phyloP scores from a whole-genome alignment of 2,329 filamentous ascomycete species.

The Botrytis hyacinthi region DNA sequence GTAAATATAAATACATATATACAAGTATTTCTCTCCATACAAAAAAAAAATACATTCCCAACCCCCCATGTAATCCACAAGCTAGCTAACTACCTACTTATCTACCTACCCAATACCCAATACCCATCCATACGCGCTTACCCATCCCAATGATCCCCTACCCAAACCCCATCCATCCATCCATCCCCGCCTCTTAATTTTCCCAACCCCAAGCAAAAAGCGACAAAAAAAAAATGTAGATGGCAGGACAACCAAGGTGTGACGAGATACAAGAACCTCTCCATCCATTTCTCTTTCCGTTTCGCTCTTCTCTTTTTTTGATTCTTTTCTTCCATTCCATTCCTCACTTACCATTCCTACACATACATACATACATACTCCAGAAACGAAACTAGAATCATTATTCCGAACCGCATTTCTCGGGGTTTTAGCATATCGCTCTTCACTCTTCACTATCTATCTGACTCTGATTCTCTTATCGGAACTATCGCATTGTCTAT shows the following conservation, averaged over 20 bases:
- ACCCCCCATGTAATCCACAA: neutral
- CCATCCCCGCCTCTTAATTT: conserved; percentile 12
- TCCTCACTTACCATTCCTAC: neutral
- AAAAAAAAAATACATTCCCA: neutral
- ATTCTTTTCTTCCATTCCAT: conserved; percentile 8
- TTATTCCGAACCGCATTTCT: neutral
- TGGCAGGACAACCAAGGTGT: conserved; percentile 25
- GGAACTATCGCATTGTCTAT: neutral
- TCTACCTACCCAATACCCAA: neutral
- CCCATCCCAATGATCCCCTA: neutral
- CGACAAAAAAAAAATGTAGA: conserved; percentile 21
- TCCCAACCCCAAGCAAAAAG: conserved; percentile 6
- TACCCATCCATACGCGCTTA: neutral
- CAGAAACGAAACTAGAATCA: neutral
- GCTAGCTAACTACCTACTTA: neutral
- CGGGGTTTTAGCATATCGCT: neutral
- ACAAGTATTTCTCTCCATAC: too few relatives aligned
- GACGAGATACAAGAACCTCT: conserved; percentile 16
- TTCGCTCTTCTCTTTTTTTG: neutral
- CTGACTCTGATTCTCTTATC: neutral
- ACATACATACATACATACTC: neutral
- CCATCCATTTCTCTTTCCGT: neutral
- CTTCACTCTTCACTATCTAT: neutral
- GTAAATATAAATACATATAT: too few relatives aligned
- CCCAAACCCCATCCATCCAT: neutral